A percentile compares a stretch with the other conserved stretches of the same genome.
phyloP scores from a whole-genome alignment of 768 basidiomycete species.

The Boletus huronensis region DNA sequence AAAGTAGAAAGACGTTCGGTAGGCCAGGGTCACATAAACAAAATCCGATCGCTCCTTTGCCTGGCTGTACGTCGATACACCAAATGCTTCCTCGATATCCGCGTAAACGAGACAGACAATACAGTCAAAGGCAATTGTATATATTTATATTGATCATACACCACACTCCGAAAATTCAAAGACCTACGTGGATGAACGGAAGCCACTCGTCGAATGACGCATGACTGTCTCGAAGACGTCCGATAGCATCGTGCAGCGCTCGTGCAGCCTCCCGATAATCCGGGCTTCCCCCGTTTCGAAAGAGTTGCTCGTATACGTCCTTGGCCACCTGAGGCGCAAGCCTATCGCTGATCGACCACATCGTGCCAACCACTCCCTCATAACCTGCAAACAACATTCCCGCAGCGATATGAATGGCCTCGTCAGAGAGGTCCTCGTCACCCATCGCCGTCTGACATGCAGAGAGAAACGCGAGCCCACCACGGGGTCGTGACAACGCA shows the following conservation, averaged over 20 bases:
- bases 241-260: slow-evolving; percentile 2
- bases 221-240: background rate
- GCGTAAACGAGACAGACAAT: background rate
- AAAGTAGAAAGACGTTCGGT: slow-evolving; percentile 84
- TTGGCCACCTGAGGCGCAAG: slow-evolving; percentile 34
- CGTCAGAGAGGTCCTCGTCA: slow-evolving; percentile 31
- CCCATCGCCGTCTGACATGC: slow-evolving; percentile 46
- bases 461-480: slow-evolving; percentile 42
- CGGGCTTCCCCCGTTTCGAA: background rate
- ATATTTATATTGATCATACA: background rate
- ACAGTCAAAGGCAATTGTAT: background rate
- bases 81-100: too few relatives aligned
- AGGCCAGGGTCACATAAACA: slow-evolving; percentile 85
- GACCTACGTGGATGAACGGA: background rate
- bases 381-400: slow-evolving; percentile 37
- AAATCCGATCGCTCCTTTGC: too few relatives aligned
- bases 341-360: slow-evolving; percentile 42
- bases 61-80: too few relatives aligned
- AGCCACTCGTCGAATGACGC: background rate
- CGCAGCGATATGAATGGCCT: slow-evolving; percentile 42
- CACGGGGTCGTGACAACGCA: slow-evolving; percentile 11
- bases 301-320: slow-evolving; percentile 29
- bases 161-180: background rate
- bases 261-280: slow-evolving; percentile 2
- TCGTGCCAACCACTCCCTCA: slow-evolving; percentile 37